A percentile compares a stretch with the other conserved stretches of the same genome.
These are phyloP conservation scores for Capniomyces stellatus DNA, from an alignment of 371 early-diverging fungal genomes.

Conservation along the genomic window DNA sequence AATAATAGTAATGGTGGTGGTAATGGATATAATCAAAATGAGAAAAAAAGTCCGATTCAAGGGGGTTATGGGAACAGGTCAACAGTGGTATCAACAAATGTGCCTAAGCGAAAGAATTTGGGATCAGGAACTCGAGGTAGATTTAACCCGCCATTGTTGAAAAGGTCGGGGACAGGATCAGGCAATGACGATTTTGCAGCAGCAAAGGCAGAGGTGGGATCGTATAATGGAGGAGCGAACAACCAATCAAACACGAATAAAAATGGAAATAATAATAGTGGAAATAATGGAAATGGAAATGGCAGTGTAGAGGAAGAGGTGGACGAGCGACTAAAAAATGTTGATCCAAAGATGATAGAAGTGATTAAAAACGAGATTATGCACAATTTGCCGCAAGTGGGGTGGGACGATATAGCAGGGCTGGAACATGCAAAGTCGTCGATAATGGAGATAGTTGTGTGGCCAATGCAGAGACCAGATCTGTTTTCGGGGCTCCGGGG, in stretches of 20 bases:
- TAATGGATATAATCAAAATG: not conserved
- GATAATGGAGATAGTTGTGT: slow-evolving; percentile 62
- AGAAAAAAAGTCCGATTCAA: not conserved
- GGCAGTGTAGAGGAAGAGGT: slow-evolving; percentile 14
- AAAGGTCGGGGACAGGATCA: not conserved
- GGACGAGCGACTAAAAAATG: slow-evolving; percentile 49
- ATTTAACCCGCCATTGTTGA: slow-evolving; percentile 5
- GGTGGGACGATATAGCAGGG: slow-evolving; percentile 85
- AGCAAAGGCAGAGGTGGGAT: slow-evolving; percentile 1
- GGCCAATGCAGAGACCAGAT: slow-evolving; percentile 81
- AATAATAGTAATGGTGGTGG: not conserved
- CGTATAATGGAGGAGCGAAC: not conserved
- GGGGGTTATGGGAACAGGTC: not conserved
- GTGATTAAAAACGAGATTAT: slow-evolving; percentile 58
- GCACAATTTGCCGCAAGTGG: slow-evolving; percentile 20
- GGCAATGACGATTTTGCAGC: not conserved
- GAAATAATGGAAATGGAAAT: not conserved
- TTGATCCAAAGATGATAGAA: slow-evolving; percentile 64
- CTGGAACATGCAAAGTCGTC: slow-evolving; percentile 68
- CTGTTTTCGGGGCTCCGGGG: slow-evolving; percentile 73
- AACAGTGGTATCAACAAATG: too few species aligned
- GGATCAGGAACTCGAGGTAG: not conserved
- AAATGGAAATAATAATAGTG: not conserved
- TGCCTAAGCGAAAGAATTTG: slow-evolving; percentile 1
- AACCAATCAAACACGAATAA: not conserved